Evolutionary conservation across 2,329 filamentous ascomycete species (phyloP).

Genomic region (Blastomyces parvus): DNA sequence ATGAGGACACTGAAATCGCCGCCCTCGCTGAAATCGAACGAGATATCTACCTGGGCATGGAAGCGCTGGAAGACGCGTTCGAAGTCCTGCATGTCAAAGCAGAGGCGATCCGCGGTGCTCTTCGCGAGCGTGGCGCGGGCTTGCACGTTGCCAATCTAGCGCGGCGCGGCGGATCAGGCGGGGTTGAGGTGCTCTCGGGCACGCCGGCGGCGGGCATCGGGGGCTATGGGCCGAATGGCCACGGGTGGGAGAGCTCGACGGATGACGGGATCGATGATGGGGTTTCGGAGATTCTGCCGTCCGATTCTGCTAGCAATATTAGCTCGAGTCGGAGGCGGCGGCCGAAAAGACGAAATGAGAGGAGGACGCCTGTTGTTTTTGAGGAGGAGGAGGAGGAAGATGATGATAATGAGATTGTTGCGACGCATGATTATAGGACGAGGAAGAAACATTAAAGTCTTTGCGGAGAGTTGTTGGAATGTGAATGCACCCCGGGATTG

Average conservation of each 20-base stretch:
- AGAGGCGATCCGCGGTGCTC: conserved; percentile 64
- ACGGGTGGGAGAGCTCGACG: conserved; percentile 31
- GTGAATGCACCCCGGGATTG: no score
- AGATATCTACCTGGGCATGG: conserved; percentile 90
- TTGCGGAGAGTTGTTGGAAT: neutral
- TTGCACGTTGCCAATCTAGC: conserved; percentile 46
- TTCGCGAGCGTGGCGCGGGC: conserved; percentile 75
- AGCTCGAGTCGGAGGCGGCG: conserved; percentile 35
- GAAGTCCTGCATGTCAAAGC: conserved; percentile 81
- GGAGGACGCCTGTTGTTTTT: conserved; percentile 40
- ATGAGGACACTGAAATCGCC: conserved; percentile 88
- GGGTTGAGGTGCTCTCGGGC: conserved; percentile 5
- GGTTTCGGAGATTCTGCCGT: conserved; percentile 36
- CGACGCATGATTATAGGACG: conserved; percentile 11
- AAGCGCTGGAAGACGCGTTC: conserved; percentile 86
- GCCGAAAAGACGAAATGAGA: conserved; percentile 39
- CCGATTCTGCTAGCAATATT: conserved; percentile 43
- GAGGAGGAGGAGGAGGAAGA: conserved; percentile 42
- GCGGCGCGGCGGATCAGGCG: conserved; percentile 27
- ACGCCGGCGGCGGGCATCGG: conserved; percentile 4
- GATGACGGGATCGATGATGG: conserved; percentile 40
- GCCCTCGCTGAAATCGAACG: conserved; percentile 84
- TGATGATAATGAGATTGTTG: conserved; percentile 21
- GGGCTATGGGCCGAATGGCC: neutral
- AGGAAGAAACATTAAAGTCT: conserved; percentile 18